Evolutionary conservation across 306 rosid genomes (phyloP).

Genomic region (Trifolium fragiferum): DNA sequence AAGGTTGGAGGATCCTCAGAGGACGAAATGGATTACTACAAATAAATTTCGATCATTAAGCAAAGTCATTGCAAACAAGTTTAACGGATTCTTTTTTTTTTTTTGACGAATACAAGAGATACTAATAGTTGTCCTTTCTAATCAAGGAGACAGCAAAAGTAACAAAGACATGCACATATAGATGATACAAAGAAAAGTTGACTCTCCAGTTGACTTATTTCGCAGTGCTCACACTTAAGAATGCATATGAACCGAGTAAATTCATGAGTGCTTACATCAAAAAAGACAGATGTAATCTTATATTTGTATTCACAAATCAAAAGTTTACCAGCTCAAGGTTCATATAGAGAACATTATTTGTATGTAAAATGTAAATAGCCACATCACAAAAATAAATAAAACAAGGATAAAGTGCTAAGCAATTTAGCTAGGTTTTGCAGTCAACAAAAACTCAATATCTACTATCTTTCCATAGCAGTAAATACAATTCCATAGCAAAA

Average conservation of each 20-base stretch:
- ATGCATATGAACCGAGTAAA: conserved; percentile 23
- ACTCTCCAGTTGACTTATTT: conserved; percentile 24
- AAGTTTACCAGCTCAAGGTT: conserved; percentile 5
- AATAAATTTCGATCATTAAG: conserved; percentile 38
- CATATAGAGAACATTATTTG: neutral
- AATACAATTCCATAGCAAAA: too few relatives aligned
- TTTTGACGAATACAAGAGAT: too few relatives aligned
- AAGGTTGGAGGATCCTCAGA: conserved; percentile 73
- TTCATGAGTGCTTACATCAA: neutral
- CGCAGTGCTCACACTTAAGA: conserved; percentile 15
- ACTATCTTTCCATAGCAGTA: neutral
- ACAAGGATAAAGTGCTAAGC: neutral
- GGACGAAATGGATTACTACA: conserved; percentile 90
- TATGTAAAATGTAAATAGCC: neutral
- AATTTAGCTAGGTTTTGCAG: neutral
- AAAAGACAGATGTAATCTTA: neutral
- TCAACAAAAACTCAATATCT: neutral
- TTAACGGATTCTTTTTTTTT: conserved; percentile 13
- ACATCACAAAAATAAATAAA: neutral
- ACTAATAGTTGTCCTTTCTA: conserved; percentile 10
- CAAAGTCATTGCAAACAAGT: conserved; percentile 34
- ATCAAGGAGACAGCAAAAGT: conserved; percentile 24
- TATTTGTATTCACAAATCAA: conserved; percentile 1
- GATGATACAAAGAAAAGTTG: conserved; percentile 32
- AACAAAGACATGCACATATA: conserved; percentile 19